Base-by-base conservation (phyloP, 352 stramenopile genomes). In the Peronospora destructor region DNA sequence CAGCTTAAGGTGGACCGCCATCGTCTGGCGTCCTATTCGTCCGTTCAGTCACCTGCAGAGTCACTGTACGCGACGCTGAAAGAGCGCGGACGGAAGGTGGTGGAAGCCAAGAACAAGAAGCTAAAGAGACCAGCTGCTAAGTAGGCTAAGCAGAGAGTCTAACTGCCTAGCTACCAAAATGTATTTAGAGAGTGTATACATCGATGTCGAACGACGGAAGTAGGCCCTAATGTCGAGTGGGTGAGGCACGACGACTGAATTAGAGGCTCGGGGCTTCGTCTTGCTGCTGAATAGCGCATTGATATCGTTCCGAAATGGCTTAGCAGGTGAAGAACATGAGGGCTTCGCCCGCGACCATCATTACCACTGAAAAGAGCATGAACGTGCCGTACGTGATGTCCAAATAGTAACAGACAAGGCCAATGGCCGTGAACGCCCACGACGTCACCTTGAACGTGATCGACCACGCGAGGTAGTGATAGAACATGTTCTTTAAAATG, bases 261-360 rank as follows among this genome's bases (percentile, higher is more conserved):
- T 29, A 4, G 16, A 28, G n/a, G 23, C 1, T 30, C 3, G 13
- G 2, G 5, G 26, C 10, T 38, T 10, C 30, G 37, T 36, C n/a
- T 36, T 46, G 42, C 13, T 36, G 29, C 13, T 28, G 6, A 10
- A n/a, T 13, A 53, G 30, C 38, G 38, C 47, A 37, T 59, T n/a
- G 48, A 26, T 21, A 55, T 45, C 46, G 38, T 61, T 38, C 32
- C 32, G 17, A 19, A 23, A 6, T 45, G 49, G 41, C 9, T 69
- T 80, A 89, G 57, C 78, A 89, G 38, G 78, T 87, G 66, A 86
- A 78, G 59, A 79, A 89, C 78, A 89, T 87, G 66, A 85, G 61
- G 33, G 56, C 63, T 58, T 89, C 78, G 17, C 81, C 63, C 21
- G 49, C 76, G 21, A 86, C 21, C 6, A 65, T 67, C 36, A 72